A percentile compares a stretch with the other conserved stretches of the same genome.
These are phyloP conservation scores for Euphrasia confusa DNA, from an alignment of 257 asterid species.

Conservation along the genomic window DNA sequence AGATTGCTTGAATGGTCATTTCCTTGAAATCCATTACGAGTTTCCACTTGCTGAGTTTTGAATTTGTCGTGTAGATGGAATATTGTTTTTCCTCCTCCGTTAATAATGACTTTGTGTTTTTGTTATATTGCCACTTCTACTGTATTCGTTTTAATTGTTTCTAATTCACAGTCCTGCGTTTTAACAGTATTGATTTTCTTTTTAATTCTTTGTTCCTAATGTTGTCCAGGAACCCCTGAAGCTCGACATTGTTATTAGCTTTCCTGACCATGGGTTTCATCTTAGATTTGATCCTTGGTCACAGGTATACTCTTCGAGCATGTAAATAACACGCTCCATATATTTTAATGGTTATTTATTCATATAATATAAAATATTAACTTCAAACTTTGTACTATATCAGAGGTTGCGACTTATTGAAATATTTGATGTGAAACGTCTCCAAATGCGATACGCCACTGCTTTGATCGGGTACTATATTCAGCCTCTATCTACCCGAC, in stretches of 20 bases:
- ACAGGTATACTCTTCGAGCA: conserved; percentile 44
- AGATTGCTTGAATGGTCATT: neutral
- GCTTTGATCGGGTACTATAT: conserved; percentile 61
- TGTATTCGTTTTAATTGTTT: neutral
- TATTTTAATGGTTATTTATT: neutral
- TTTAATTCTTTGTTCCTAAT: conserved; percentile 13
- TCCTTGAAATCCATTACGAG: neutral
- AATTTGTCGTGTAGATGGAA: conserved; percentile 3
- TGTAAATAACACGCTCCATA: neutral
- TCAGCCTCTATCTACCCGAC: conserved; percentile 10
- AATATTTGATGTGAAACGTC: conserved; percentile 72
- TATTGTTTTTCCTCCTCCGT: neutral
- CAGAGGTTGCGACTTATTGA: conserved; percentile 82
- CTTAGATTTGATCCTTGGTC: conserved; percentile 85
- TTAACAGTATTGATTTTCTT: neutral
- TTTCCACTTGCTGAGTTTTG: neutral
- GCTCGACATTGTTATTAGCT: conserved; percentile 77
- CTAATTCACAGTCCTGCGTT: neutral
- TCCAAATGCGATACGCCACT: conserved; percentile 79
- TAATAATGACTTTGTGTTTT: neutral
- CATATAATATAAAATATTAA: conserved; percentile 12
- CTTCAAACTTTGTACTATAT: conserved; percentile 17
- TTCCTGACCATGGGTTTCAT: conserved; percentile 88
- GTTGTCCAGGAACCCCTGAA: conserved; percentile 64
- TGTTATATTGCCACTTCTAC: neutral